Evolutionary conservation across 495 filamentous ascomycete genomes (phyloP).

Genomic region (Aspergillus cavernicola): DNA sequence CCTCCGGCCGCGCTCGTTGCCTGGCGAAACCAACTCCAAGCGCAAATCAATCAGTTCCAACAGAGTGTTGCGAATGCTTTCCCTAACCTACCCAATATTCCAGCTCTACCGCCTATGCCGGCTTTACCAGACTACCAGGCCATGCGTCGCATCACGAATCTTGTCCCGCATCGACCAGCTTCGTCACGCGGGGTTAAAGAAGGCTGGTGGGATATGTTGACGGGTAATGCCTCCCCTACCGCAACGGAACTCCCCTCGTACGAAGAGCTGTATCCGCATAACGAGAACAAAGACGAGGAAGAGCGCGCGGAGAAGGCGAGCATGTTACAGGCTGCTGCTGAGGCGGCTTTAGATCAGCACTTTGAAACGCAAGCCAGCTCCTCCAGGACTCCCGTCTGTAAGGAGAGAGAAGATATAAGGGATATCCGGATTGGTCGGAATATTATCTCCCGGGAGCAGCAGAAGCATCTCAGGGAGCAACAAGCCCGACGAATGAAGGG

Average conservation of each 20-base stretch:
- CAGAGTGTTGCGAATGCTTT: conserved; percentile 65
- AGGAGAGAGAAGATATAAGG: conserved; percentile 35
- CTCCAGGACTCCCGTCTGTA: conserved; percentile 38
- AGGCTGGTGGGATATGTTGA: conserved; percentile 68
- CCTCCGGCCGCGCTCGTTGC: conserved; percentile 64
- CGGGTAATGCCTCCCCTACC: conserved; percentile 43
- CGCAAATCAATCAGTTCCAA: conserved; percentile 78
- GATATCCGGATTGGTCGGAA: conserved; percentile 45
- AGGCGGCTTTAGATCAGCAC: conserved; percentile 63
- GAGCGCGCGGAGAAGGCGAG: conserved; percentile 60
- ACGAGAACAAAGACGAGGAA: conserved; percentile 36
- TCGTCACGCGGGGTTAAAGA: conserved; percentile 47
- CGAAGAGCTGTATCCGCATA: conserved; percentile 69
- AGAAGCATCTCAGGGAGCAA: conserved; percentile 65
- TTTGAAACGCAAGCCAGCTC: conserved; percentile 56
- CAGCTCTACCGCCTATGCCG: conserved; percentile 55
- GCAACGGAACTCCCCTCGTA: conserved; percentile 66
- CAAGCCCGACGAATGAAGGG: conserved; percentile 74
- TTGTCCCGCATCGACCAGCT: conserved; percentile 59
- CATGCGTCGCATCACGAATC: conserved; percentile 68
- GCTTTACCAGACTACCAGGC: conserved; percentile 71
- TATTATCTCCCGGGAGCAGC: conserved; percentile 63
- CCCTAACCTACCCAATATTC: conserved; percentile 67
- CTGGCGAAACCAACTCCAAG: conserved; percentile 70
- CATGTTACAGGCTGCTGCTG: conserved; percentile 57